Evolutionary conservation across 2,329 filamentous ascomycete genomes (phyloP).

Genomic region (Phialophora tarda): DNA sequence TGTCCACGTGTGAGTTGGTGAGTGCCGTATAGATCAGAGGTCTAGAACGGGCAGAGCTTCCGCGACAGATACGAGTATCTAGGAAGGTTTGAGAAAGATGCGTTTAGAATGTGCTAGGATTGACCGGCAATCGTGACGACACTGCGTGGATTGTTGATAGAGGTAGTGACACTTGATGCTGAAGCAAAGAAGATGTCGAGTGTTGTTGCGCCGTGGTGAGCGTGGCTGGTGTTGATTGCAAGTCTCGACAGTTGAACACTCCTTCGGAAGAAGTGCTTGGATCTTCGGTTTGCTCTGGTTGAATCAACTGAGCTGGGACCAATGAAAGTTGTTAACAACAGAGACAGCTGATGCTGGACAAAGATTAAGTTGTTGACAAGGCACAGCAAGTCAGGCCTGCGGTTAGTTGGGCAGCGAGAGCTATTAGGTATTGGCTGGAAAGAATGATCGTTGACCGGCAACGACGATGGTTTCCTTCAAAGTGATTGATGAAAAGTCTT

Average conservation of each 20-base stretch:
- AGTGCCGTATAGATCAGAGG: conserved; percentile 18
- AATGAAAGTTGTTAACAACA: conserved; percentile 24
- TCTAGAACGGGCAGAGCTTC: conserved; percentile 34
- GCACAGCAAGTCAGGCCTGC: conserved; percentile 34
- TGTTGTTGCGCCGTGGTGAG: conserved; percentile 11
- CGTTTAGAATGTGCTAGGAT: conserved; percentile 29
- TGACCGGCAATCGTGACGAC: conserved; percentile 38
- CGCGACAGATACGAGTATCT: conserved; percentile 35
- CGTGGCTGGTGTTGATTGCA: not conserved
- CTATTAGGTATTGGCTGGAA: conserved; percentile 32
- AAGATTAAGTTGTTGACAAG: conserved; percentile 27
- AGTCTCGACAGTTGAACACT: conserved; percentile 17
- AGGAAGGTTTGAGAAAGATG: conserved; percentile 37
- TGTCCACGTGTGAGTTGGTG: conserved; percentile 22
- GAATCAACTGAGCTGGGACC: not conserved
- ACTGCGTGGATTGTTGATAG: conserved; percentile 26
- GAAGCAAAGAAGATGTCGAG: conserved; percentile 21
- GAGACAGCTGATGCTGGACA: conserved; percentile 21
- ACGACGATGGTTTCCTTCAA: conserved; percentile 35
- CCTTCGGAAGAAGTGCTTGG: conserved; percentile 23
- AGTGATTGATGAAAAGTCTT: conserved; percentile 28
- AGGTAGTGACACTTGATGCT: conserved; percentile 23
- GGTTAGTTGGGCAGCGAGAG: conserved; percentile 28
- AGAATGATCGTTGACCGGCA: conserved; percentile 38
- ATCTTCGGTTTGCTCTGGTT: conserved; percentile 22